A percentile compares a stretch with the other conserved stretches of the same genome.
Conservation (phyloP, 179 eudicot species). For the Pouteria campechiana region DNA sequence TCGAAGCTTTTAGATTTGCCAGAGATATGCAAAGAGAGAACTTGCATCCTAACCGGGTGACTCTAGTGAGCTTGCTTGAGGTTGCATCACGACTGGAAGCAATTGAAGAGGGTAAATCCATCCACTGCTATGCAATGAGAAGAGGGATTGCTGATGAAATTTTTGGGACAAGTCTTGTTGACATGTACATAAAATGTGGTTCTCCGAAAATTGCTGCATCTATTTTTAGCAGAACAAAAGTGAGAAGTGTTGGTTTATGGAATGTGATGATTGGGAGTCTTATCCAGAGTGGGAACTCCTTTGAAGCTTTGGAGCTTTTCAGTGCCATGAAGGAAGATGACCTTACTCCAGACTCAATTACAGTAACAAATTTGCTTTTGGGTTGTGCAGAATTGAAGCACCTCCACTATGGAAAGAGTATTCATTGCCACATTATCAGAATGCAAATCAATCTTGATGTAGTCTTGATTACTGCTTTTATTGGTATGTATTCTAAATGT, state of each 20-base stretch:
- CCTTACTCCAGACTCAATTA: slow-evolving; percentile 5
- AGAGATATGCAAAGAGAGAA: slow-evolving; percentile 7
- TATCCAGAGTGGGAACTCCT: slow-evolving; percentile 10
- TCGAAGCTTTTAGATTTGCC: slow-evolving; percentile 9
- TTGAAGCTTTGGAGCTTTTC: slow-evolving; percentile 9
- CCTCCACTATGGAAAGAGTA: slow-evolving; percentile 9
- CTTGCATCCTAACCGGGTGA: slow-evolving; percentile 17
- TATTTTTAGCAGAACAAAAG: slow-evolving; percentile 2
- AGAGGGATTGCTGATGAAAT: slow-evolving; percentile 14
- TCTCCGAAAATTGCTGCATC: background rate
- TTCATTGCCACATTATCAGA: slow-evolving; percentile 12
- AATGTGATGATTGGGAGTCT: slow-evolving; percentile 13
- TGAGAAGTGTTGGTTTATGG: slow-evolving; percentile 7
- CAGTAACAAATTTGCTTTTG: slow-evolving; percentile 14
- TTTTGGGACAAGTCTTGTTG: slow-evolving; percentile 15
- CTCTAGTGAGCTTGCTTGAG: slow-evolving; percentile 14
- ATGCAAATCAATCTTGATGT: slow-evolving; percentile 9
- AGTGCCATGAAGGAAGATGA: slow-evolving; percentile 3
- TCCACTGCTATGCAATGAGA: slow-evolving; percentile 18
- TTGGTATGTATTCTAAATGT: slow-evolving; percentile 17
- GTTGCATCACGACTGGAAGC: slow-evolving; percentile 6
- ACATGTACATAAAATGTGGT: slow-evolving; percentile 15
- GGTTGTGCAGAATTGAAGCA: slow-evolving; percentile 14
- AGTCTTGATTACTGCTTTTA: slow-evolving; percentile 9
- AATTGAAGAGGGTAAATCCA: slow-evolving; percentile 5